Evolutionary conservation across 768 basidiomycete genomes (phyloP), one percentile per base, ranked within the genome.

Genomic region (Boletus sensibilis): DNA sequence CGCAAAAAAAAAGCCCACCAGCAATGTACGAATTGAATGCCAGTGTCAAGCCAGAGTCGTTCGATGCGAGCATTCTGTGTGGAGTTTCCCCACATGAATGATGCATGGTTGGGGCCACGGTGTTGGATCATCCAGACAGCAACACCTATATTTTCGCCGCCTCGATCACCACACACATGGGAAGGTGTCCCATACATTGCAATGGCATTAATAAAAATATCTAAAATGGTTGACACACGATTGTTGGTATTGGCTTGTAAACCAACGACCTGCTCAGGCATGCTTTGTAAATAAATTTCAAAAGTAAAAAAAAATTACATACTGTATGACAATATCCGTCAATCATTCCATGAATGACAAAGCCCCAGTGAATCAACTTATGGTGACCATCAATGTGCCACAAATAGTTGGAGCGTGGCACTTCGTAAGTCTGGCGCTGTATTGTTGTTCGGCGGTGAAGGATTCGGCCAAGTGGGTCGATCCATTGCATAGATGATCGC

Each of bases 61-160:
- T 82, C 79, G 55, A 81, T 80, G 0, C 71, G 63, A 0, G 74
- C 75, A 52, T 82, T 83, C 5, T 63, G 58, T 0, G 76, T 77
- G 0, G 75, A 81, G 8, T 68, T 70, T 34, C 64, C 69, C 69
- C 69, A 74, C 12, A 75, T 42, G 38, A 71, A 74, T 0, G 64
- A 69, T 1, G 56, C 46, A 0, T 47, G 27, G 18, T 72, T 66
- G 0, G 61, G 42, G 1, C 74, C 71, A 38, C 35, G 45, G 10
- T 55, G 39, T 50, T 59, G 49, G 7, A 75, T 59, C 72, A 74
- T 75, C 44, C 58, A 68, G 0, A 50, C 38, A 0, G 68, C 62
- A 23, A 72, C 63, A 16, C 62, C 57, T 1, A 65, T 50, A 35
- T 75, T 75, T 47, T 75, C 66, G 7, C 68, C 64, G 9, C 69